Conservation (phyloP, 2,329 filamentous ascomycete species). For the Sarocladium oryzae region DNA sequence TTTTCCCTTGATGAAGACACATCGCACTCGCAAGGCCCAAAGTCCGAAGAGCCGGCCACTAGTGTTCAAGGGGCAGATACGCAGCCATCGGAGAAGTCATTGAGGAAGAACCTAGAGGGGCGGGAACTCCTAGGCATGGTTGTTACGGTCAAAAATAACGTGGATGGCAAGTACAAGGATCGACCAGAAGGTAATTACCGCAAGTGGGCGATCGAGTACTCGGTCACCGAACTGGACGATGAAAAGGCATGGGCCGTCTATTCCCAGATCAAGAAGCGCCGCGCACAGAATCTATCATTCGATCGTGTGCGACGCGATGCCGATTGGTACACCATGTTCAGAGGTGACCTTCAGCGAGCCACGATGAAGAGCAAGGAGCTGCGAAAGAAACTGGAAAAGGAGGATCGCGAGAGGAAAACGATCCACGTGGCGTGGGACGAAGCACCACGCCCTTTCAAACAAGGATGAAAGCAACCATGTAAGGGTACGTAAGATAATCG, state of each 20-base stretch:
- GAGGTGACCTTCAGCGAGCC: conserved; percentile 27
- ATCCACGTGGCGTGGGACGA: conserved; percentile 41
- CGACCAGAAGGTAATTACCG: conserved; percentile 48
- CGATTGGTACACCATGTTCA: conserved; percentile 28
- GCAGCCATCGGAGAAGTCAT: neutral
- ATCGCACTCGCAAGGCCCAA: no score
- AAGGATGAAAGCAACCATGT: neutral
- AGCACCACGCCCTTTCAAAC: conserved; percentile 18
- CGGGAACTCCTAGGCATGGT: conserved; percentile 59
- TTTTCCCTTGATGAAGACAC: no score
- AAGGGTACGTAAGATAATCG: neutral
- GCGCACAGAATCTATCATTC: conserved; percentile 38
- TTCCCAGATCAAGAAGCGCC: conserved; percentile 45
- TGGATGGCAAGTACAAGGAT: conserved; percentile 57
- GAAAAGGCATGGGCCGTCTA: conserved; percentile 47
- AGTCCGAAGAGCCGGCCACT: neutral
- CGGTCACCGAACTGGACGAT: conserved; percentile 54
- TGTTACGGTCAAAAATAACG: conserved; percentile 63
- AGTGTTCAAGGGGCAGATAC: neutral
- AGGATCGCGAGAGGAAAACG: conserved; percentile 37
- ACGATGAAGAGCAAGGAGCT: conserved; percentile 51
- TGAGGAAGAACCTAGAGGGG: neutral
- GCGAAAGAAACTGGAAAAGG: conserved; percentile 46
- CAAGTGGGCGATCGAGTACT: conserved; percentile 72
- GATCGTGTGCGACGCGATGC: conserved; percentile 22